Conservation (phyloP, 495 filamentous ascomycete genomes). For the Trypethelium eluteriae region DNA sequence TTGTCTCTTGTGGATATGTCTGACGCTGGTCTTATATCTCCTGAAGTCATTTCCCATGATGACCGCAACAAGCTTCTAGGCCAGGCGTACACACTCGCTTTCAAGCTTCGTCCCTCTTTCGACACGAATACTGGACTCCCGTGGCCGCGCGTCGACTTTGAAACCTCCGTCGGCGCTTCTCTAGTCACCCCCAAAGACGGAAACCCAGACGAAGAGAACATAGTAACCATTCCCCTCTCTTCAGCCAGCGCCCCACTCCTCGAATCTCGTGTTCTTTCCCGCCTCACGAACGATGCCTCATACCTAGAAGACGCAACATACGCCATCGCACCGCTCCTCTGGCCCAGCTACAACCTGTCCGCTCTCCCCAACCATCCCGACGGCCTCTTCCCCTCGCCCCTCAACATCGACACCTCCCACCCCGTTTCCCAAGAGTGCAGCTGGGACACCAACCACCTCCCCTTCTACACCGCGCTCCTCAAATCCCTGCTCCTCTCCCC, state of each 20-base stretch:
- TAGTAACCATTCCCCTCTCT: slow-evolving; percentile 16
- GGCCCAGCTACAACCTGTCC: slow-evolving; percentile 21
- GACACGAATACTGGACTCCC: slow-evolving; percentile 32
- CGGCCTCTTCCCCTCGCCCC: slow-evolving; percentile 18
- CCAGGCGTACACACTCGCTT: slow-evolving; percentile 29
- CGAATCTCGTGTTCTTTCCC: slow-evolving; percentile 28
- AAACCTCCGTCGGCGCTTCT: slow-evolving; percentile 14
- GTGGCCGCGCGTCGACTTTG: slow-evolving; percentile 33
- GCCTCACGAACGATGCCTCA: slow-evolving; percentile 23
- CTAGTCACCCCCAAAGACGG: slow-evolving; percentile 11
- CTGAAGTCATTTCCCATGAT: slow-evolving; percentile 17
- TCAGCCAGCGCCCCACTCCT: slow-evolving; percentile 29
- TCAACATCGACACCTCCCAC: slow-evolving; percentile 28
- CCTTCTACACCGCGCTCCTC: slow-evolving; percentile 31
- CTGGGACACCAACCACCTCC: slow-evolving; percentile 22
- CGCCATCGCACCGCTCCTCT: slow-evolving; percentile 33
- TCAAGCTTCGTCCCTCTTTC: slow-evolving; percentile 30
- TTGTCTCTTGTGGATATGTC: slow-evolving; percentile 29
- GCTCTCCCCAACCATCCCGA: slow-evolving; percentile 25
- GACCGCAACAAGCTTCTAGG: slow-evolving; percentile 25
- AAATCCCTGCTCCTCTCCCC: slow-evolving; percentile 30
- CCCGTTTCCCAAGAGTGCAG: slow-evolving; percentile 21
- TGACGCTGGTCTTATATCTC: slow-evolving; percentile 27
- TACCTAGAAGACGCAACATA: slow-evolving; percentile 27
- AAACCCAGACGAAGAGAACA: slow-evolving; percentile 10